Evolutionary conservation across 257 asterid genomes (phyloP), one percentile per base, ranked within the genome.

Genomic region (Solanum commersonii): DNA sequence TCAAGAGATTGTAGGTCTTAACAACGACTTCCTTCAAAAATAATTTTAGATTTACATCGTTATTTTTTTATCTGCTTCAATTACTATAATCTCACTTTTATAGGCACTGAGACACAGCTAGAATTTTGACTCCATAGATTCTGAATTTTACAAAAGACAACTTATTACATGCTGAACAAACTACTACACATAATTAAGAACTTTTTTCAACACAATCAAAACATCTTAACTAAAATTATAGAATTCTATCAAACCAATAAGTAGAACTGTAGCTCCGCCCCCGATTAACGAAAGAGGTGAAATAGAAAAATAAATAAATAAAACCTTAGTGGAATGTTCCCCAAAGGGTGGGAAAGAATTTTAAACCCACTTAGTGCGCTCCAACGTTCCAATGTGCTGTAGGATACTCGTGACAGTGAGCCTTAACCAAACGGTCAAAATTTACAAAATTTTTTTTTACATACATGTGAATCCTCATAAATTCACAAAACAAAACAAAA

Each of bases 371-470:
- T 12, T 87, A 87, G 92, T 95, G 95, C 98, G 95, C 95, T 95
- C 98, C 98, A 95, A 94, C 94, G 96, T 93, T 93, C 93, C 77
- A 88, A 90, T 84, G 13, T 6, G 42, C 10, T 78, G 86, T 88
- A 88, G 90, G 89, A 85, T 77, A 88, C 97, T 87, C 96, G 98
- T 95, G 98, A 93, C 94, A 93, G 91, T 92, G 88, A 72, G 84
- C 79, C 73, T 63, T 59, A 33, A 20, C 38, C 38, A 82, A 82
- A 82, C 86, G 86, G 86, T 82, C 70, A 82, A 74, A 37, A 35
- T 11, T 74, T 74, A 7, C 52, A 52, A 52, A 49, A 46, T 13
- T 18, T 20, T 1, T 1, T 0, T 10, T 37, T 29, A 29, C 25
- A 46, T 1, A 49, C 86, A 82, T 82, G 86, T 37, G 78, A 70